phyloP scores from a whole-genome alignment of 2,329 filamentous ascomycete genomes.

The Atkinsonella hypoxylon region DNA sequence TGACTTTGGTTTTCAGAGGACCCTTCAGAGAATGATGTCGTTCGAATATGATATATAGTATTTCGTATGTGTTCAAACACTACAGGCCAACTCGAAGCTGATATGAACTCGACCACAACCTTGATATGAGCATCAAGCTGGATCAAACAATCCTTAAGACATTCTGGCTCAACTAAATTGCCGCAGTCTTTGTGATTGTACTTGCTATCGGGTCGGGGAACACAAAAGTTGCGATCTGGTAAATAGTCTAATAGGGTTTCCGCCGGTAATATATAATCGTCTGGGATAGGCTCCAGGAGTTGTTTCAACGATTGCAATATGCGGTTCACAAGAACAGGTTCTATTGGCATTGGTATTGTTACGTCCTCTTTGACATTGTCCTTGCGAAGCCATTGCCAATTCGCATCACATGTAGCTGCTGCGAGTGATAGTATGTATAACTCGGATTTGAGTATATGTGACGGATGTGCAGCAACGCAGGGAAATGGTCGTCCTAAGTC shows the following conservation, averaged over 20 bases:
- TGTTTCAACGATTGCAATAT: conserved; percentile 43
- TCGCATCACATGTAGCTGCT: conserved; percentile 51
- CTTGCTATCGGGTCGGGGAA: conserved; percentile 17
- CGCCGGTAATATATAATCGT: conserved; percentile 43
- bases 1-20: conserved; percentile 23
- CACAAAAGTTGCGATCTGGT: conserved; percentile 23
- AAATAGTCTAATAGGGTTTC: conserved; percentile 45
- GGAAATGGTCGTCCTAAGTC: conserved; percentile 45
- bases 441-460: conserved; percentile 51
- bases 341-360: conserved; percentile 28
- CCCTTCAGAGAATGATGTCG: conserved; percentile 27
- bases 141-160: conserved; percentile 22
- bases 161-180: conserved; percentile 12
- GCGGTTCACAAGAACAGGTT: conserved; percentile 39
- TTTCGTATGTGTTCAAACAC: conserved; percentile 47
- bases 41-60: conserved; percentile 39
- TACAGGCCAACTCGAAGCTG: conserved; percentile 49
- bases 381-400: conserved; percentile 33
- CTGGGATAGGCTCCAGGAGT: conserved; percentile 47
- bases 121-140: conserved; percentile 44
- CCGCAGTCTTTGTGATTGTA: conserved; percentile 9
- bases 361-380: conserved; percentile 10
- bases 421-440: conserved; percentile 51
- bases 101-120: conserved; percentile 49
- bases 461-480: conserved; percentile 38